phyloP scores from a whole-genome alignment of 2,329 filamentous ascomycete species.

The Aspergillus sp. region DNA sequence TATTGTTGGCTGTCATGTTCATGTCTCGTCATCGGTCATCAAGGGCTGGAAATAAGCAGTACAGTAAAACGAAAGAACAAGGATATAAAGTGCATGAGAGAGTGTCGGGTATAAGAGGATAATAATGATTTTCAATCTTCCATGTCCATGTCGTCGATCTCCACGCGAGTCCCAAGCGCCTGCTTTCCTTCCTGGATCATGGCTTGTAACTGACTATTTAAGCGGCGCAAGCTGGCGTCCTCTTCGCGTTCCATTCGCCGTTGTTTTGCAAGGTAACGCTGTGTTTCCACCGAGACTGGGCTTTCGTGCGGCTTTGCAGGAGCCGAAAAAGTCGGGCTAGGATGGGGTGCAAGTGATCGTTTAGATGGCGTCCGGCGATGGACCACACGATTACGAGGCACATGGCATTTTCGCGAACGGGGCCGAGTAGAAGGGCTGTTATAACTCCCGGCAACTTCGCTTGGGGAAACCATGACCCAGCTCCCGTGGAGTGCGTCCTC shows the following conservation, averaged over 20 bases:
- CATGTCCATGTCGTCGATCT: constrained; percentile 53
- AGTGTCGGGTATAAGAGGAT: neutral
- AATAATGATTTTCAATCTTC: constrained; percentile 25
- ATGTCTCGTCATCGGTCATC: constrained; percentile 9
- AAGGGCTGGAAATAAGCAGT: neutral
- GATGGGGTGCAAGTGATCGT: constrained; percentile 19
- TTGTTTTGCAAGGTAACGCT: constrained; percentile 69
- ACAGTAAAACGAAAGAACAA: neutral
- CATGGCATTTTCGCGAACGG: constrained; percentile 2
- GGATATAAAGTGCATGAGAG: neutral
- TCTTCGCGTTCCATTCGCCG: constrained; percentile 73
- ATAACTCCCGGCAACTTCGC: constrained; percentile 11
- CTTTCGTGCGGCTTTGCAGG: constrained; percentile 30
- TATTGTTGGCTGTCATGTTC: neutral
- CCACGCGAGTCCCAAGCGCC: constrained; percentile 73
- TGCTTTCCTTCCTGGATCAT: constrained; percentile 90
- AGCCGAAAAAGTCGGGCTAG: constrained; percentile 23
- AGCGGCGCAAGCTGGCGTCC: constrained; percentile 73
- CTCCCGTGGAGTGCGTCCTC: constrained; percentile 59
- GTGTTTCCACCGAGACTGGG: constrained; percentile 59
- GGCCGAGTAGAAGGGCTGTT: constrained; percentile 1
- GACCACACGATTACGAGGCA: constrained; percentile 8
- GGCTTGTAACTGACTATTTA: constrained; percentile 75
- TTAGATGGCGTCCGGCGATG: constrained; percentile 21
- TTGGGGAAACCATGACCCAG: constrained; percentile 65